Evolutionary conservation across 108 stramenopile genomes (phyloP), one percentile per base, ranked within the genome.

Genomic region (Aureococcus anophagefferens): DNA sequence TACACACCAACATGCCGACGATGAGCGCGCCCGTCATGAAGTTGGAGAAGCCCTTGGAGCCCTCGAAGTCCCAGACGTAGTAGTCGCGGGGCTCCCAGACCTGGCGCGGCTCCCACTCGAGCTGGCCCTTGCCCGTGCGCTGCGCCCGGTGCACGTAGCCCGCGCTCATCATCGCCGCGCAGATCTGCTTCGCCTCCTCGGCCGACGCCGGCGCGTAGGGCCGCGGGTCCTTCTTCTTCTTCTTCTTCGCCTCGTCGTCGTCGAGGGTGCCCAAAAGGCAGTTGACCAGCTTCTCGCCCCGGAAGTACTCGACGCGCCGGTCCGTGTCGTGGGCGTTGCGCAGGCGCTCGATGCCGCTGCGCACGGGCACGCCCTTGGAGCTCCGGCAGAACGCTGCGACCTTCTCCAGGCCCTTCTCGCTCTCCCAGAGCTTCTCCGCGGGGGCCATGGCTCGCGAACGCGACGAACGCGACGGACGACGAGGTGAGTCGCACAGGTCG

Each of bases 11-110:
- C 77, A 96, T 94, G 16, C 94, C 94, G 45, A 90, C 77, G 69
- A 98, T 95, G 74, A 98, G 85, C 46, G 80, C 75, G 62, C 85
- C 87, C 29, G 97, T 96, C 89, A 95, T 90, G 14, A 98, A 64
- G 83, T 98, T 91, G 72, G 89, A 89, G 74, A 88, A 84, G 44
- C 92, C 89, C 83, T 92, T 95, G 72, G 94, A 89, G 32, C 97
- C 97, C 72, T 94, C 90, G 77, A 92, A 98, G 51, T 96, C 85
- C 97, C 97, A 98, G 37, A 93, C 91, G 82, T 94, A 98, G 81
- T 92, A 93, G 33, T 93, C 97, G 16, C 87, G 80, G 73, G 94
- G 91, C 35, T 93, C 92, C 70, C 94, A 98, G 32, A 90, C 13
- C 25, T 59, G 51, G 17, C 25, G 89, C 33, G 88, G 88, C 36